A percentile compares a stretch with the other conserved stretches of the same genome.
Evolutionary conservation across 2,329 filamentous ascomycete species (phyloP).

Genomic region (Phyllosticta citribraziliensis): DNA sequence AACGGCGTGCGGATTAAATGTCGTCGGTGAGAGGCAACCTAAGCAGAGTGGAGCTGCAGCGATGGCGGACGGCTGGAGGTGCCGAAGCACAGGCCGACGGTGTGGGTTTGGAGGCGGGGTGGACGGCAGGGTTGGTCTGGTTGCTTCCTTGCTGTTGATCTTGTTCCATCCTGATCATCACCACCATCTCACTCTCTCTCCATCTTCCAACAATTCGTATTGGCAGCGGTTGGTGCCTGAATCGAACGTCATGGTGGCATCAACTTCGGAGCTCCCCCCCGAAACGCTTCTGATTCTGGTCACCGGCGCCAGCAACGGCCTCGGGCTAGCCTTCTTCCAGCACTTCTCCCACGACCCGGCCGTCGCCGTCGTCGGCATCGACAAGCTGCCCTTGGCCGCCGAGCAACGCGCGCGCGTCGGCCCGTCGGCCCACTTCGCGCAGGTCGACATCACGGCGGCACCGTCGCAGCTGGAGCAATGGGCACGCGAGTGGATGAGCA

Average conservation of each 20-base stretch:
- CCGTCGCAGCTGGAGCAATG: background rate
- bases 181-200: background rate
- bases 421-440: background rate
- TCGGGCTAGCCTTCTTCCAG: slow-evolving; percentile 26
- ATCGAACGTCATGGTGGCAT: background rate
- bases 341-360: slow-evolving; percentile 2
- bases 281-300: slow-evolving; percentile 19
- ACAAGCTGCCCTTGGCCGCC: background rate
- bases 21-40: background rate
- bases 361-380: slow-evolving; percentile 2
- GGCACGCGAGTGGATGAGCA: background rate
- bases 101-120: background rate
- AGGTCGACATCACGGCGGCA: background rate
- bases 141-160: background rate
- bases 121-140: background rate
- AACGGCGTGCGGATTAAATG: background rate
- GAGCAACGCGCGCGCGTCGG: background rate
- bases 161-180: background rate
- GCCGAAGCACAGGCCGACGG: background rate
- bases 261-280: background rate
- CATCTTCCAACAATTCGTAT: no score
- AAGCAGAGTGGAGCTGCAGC: background rate
- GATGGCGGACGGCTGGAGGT: background rate
- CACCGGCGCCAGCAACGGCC: slow-evolving; percentile 29
- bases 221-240: no score